A percentile compares a stretch with the other conserved stretches of the same genome.
Conservation (phyloP, 2,329 filamentous ascomycete genomes). For the Pestalotiopsis sp. region DNA sequence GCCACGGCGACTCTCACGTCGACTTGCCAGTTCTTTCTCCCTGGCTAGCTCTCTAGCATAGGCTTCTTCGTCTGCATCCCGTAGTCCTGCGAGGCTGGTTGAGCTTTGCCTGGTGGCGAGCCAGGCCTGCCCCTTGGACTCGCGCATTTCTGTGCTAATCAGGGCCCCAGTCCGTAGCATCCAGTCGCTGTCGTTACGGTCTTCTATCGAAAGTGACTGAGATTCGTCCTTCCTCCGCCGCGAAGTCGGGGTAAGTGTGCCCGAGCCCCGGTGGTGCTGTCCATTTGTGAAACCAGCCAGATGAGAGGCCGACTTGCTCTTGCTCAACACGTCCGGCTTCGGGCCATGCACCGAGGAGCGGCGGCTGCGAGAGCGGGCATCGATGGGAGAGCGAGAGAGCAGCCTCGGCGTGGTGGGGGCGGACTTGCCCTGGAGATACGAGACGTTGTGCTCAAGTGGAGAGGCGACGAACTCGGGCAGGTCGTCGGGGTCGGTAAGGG, state of each 20-base stretch:
- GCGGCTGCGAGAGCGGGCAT: slow-evolving; percentile 48
- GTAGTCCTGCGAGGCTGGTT: slow-evolving; percentile 59
- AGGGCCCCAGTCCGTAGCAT: slow-evolving; percentile 64
- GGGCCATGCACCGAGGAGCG: slow-evolving; percentile 37
- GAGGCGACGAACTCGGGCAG: slow-evolving; percentile 39
- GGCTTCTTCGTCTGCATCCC: slow-evolving; percentile 54
- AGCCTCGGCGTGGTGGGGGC: slow-evolving; percentile 67
- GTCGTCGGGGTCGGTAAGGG: slow-evolving; percentile 56
- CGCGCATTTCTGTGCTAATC: slow-evolving; percentile 63
- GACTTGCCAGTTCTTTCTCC: slow-evolving; percentile 52
- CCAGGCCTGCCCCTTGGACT: slow-evolving; percentile 72
- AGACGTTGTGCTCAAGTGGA: slow-evolving; percentile 41
- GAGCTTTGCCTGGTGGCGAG: slow-evolving; percentile 67
- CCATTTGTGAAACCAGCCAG: slow-evolving; percentile 36
- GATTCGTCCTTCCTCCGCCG: slow-evolving; percentile 35
- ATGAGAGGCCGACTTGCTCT: slow-evolving; percentile 67
- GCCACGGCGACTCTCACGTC: slow-evolving; percentile 48
- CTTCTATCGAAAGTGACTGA: slow-evolving; percentile 28
- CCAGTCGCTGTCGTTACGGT: slow-evolving; percentile 63
- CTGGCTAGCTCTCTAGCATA: slow-evolving; percentile 54
- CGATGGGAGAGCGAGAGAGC: slow-evolving; percentile 56
- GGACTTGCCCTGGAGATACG: slow-evolving; percentile 65
- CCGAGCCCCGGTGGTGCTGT: slow-evolving; percentile 21
- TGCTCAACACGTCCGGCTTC: slow-evolving; percentile 43
- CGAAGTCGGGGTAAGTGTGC: slow-evolving; percentile 24